Percentiles rank a stretch among this genome's conserved stretches.
Evolutionary conservation across 1,284 basidiomycete genomes (phyloP).

Genomic region (Irpex sp.): DNA sequence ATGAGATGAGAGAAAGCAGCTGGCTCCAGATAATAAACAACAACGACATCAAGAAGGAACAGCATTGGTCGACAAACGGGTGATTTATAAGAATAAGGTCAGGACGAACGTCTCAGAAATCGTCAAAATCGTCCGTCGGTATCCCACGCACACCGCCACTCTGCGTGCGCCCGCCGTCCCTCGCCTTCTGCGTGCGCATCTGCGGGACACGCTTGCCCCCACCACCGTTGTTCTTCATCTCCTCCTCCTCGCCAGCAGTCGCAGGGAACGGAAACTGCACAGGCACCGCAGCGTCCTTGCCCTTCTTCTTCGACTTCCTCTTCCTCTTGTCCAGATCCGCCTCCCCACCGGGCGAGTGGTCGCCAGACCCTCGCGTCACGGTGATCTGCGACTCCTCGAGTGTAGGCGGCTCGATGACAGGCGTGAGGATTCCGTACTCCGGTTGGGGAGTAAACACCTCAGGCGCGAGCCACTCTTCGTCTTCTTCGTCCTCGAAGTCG

Average conservation of each 20-base stretch:
- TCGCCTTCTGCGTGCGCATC: slow-evolving; percentile 65
- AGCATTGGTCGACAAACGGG: too few relatives aligned
- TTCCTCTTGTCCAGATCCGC: slow-evolving; percentile 7
- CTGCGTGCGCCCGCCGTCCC: slow-evolving; percentile 77
- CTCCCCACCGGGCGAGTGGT: not conserved
- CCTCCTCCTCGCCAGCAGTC: slow-evolving; percentile 26
- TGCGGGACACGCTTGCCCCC: slow-evolving; percentile 33
- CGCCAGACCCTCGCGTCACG: slow-evolving; percentile 11
- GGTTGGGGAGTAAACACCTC: slow-evolving; percentile 33
- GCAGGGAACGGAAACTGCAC: slow-evolving; percentile 61
- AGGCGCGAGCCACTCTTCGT: slow-evolving; percentile 67
- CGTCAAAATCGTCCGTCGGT: slow-evolving; percentile 30
- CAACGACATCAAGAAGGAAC: too few relatives aligned
- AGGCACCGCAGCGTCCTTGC: slow-evolving; percentile 16
- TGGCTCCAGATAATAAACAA: too few relatives aligned
- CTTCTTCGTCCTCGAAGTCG: slow-evolving; percentile 45
- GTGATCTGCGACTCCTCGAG: slow-evolving; percentile 11
- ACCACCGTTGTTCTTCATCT: slow-evolving; percentile 7
- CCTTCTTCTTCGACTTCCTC: slow-evolving; percentile 25
- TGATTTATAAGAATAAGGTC: too few relatives aligned
- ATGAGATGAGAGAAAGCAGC: too few relatives aligned
- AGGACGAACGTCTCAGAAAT: slow-evolving; percentile 21
- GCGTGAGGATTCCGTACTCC: slow-evolving; percentile 21
- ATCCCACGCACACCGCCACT: slow-evolving; percentile 76
- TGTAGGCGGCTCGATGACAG: slow-evolving; percentile 4